phyloP scores from a whole-genome alignment of 2,329 filamentous ascomycete species.

The Fusarium sp. region DNA sequence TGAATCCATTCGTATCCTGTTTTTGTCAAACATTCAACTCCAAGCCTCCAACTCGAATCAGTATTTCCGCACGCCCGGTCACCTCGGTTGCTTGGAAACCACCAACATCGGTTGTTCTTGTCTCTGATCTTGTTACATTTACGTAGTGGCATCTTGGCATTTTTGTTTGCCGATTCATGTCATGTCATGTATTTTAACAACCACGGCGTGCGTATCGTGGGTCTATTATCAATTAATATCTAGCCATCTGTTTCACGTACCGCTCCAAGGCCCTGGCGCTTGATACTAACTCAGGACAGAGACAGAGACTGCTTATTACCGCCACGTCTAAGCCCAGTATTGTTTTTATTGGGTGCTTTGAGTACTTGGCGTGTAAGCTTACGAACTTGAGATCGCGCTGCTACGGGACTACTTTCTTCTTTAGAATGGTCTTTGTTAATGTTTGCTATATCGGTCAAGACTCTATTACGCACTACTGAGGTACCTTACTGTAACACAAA shows the following conservation, averaged over 20 bases:
- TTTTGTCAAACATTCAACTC: neutral
- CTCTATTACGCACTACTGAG: constrained; percentile 1
- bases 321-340: neutral
- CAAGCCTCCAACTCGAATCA: constrained; percentile 4
- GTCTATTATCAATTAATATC: constrained; percentile 35
- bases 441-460: constrained; percentile 5
- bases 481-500: neutral
- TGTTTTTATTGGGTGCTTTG: neutral
- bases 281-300: neutral
- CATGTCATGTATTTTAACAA: constrained; percentile 2
- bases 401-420: constrained; percentile 16
- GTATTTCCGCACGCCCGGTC: constrained; percentile 42
- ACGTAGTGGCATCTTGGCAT: neutral
- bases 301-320: constrained; percentile 3
- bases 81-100: constrained; percentile 33
- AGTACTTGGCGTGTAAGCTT: neutral
- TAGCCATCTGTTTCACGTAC: constrained; percentile 27
- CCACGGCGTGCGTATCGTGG: constrained; percentile 15
- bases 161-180: constrained; percentile 22
- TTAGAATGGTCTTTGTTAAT: constrained; percentile 1
- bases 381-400: constrained; percentile 11
- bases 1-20: constrained; percentile 7
- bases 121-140: constrained; percentile 5
- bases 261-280: constrained; percentile 22
- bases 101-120: constrained; percentile 32